These are phyloP conservation scores for Thelephora terrestris DNA, from an alignment of 1,284 basidiomycete genomes.

Conservation along the genomic window DNA sequence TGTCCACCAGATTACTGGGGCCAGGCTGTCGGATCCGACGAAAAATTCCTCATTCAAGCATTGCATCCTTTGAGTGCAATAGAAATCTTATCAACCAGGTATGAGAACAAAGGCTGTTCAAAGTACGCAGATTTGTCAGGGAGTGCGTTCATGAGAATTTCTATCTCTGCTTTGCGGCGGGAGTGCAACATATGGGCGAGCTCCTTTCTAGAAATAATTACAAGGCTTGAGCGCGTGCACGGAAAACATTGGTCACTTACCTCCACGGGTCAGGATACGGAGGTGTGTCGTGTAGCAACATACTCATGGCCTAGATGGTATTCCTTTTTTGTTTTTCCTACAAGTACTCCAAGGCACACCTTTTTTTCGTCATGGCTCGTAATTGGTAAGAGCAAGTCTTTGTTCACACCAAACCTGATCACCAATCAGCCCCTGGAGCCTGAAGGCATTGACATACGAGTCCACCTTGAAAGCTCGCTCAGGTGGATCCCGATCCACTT, in stretches of 20 bases:
- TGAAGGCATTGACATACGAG: background rate
- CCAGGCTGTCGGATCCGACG: background rate
- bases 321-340: background rate
- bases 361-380: constrained; percentile 67
- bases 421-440: constrained; percentile 1
- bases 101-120: constrained; percentile 2
- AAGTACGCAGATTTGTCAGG: constrained; percentile 1
- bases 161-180: constrained; percentile 83
- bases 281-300: constrained; percentile 41
- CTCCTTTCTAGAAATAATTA: constrained; percentile 49
- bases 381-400: constrained; percentile 59
- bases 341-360: constrained; percentile 25
- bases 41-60: too few species aligned
- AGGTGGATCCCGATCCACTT: constrained; percentile 74
- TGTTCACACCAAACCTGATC: constrained; percentile 46
- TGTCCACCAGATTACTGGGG: too few species aligned
- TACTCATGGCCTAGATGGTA: constrained; percentile 45
- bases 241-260: constrained; percentile 32
- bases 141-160: constrained; percentile 41
- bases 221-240: background rate
- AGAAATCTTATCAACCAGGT: too few species aligned
- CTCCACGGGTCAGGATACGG: constrained; percentile 59
- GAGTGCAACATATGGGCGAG: constrained; percentile 69
- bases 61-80: background rate
- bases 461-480: constrained; percentile 53